A percentile compares a stretch with the other conserved stretches of the same genome.
Conservation (phyloP, 164 flowering plant genomes). For the Piper longum region DNA sequence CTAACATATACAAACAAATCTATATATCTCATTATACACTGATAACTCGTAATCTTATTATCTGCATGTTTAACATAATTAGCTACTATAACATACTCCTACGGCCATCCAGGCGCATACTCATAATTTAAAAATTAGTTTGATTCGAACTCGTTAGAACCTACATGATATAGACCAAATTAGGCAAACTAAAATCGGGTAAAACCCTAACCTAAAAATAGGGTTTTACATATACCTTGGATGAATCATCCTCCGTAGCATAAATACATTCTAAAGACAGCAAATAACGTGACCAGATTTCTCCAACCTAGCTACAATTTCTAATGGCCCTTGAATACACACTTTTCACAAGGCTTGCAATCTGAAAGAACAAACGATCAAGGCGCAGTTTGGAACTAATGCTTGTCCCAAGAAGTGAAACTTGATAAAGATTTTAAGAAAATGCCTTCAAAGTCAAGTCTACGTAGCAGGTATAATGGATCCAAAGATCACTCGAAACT, state of each 20-base stretch:
- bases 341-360: conserved; percentile 33
- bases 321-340: conserved; percentile 65
- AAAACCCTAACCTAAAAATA: neutral
- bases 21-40: too few relatives aligned
- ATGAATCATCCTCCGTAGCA: conserved; percentile 57
- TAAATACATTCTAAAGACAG: conserved; percentile 60
- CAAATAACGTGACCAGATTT: conserved; percentile 76
- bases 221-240: conserved; percentile 35
- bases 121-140: too few relatives aligned
- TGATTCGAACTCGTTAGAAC: too few relatives aligned
- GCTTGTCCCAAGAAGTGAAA: neutral
- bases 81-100: too few relatives aligned
- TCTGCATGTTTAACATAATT: too few relatives aligned
- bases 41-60: too few relatives aligned
- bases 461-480: conserved; percentile 63
- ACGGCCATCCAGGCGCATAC: too few relatives aligned
- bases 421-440: neutral
- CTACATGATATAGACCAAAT: too few relatives aligned
- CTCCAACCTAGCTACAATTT: conserved; percentile 84
- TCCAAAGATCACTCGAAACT: conserved; percentile 77
- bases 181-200: too few relatives aligned
- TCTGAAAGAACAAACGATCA: conserved; percentile 24
- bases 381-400: neutral
- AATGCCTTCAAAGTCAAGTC: conserved; percentile 78
- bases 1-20: too few relatives aligned